Percentiles rank a stretch among this genome's conserved stretches.
phyloP scores from a whole-genome alignment of 306 rosid species.

The Abrus precatorius region DNA sequence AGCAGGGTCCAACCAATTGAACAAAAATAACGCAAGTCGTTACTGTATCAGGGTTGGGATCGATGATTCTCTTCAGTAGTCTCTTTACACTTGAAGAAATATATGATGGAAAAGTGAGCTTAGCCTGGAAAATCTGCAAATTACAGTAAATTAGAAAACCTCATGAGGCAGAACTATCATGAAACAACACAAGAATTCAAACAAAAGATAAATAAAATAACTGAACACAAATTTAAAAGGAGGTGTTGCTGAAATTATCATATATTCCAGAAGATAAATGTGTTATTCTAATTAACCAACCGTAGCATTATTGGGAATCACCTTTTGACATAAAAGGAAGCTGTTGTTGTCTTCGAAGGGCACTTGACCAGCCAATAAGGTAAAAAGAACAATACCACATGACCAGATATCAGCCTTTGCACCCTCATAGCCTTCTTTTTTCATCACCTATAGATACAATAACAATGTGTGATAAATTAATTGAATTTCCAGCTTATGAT shows the following conservation, averaged over 20 bases:
- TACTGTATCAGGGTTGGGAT: slow-evolving; percentile 78
- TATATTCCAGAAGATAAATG: slow-evolving; percentile 11
- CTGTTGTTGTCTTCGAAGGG: slow-evolving; percentile 77
- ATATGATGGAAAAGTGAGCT: slow-evolving; percentile 74
- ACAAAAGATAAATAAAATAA: no score
- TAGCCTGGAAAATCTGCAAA: slow-evolving; percentile 77
- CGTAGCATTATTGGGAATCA: slow-evolving; percentile 27
- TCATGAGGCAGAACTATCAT: neutral
- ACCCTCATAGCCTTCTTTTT: slow-evolving; percentile 76
- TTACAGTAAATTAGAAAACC: neutral
- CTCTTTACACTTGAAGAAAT: slow-evolving; percentile 80
- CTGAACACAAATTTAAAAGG: neutral
- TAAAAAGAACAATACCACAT: slow-evolving; percentile 82
- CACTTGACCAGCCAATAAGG: slow-evolving; percentile 78
- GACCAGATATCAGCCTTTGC: slow-evolving; percentile 50
- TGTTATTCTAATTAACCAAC: neutral
- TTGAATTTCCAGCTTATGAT: neutral
- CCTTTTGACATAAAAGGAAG: slow-evolving; percentile 71
- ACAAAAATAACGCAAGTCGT: neutral
- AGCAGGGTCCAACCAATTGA: slow-evolving; percentile 11
- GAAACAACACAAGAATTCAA: no score
- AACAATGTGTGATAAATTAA: neutral
- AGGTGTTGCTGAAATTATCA: neutral
- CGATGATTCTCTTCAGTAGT: slow-evolving; percentile 77
- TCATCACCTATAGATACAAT: slow-evolving; percentile 61